phyloP scores from a whole-genome alignment of 2,329 filamentous ascomycete species.

The Alternaria arborescens region DNA sequence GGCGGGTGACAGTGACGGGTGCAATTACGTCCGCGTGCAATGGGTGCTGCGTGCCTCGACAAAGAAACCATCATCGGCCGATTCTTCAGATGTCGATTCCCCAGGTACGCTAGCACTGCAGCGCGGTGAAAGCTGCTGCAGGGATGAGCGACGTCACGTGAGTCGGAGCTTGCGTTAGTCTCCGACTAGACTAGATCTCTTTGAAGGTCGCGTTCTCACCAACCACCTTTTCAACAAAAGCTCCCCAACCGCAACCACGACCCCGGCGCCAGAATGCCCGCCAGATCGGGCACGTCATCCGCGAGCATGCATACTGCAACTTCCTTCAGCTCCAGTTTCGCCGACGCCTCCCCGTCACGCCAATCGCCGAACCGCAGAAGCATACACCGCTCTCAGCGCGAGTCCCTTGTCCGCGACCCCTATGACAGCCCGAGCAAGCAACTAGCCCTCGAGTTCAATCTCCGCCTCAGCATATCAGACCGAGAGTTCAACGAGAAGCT shows the following conservation, averaged over 20 bases:
- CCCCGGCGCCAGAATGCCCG: conserved; percentile 35
- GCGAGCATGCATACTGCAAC: conserved; percentile 47
- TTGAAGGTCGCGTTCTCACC: conserved; percentile 26
- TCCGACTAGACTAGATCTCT: conserved; percentile 9
- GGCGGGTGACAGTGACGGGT: background rate
- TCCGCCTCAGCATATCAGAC: conserved; percentile 54
- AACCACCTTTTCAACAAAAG: conserved; percentile 33
- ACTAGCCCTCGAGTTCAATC: conserved; percentile 53
- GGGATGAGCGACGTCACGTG: conserved; percentile 28
- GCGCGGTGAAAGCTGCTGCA: conserved; percentile 17
- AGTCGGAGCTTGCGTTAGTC: conserved; percentile 16
- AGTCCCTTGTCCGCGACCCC: conserved; percentile 32
- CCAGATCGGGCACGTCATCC: conserved; percentile 45
- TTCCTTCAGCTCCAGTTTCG: conserved; percentile 44
- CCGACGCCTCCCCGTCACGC: conserved; percentile 41
- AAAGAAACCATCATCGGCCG: background rate
- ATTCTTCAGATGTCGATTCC: background rate
- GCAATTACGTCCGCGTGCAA: background rate
- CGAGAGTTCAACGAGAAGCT: conserved; percentile 65
- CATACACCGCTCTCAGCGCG: conserved; percentile 31
- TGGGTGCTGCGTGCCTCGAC: background rate
- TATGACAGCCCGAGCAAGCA: conserved; percentile 48
- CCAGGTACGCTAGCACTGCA: conserved; percentile 1
- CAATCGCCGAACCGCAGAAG: conserved; percentile 45
- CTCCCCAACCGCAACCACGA: conserved; percentile 13